These are phyloP conservation scores for Mortierella alpina DNA, from an alignment of 192 early-diverging fungal species.

Conservation along the genomic window DNA sequence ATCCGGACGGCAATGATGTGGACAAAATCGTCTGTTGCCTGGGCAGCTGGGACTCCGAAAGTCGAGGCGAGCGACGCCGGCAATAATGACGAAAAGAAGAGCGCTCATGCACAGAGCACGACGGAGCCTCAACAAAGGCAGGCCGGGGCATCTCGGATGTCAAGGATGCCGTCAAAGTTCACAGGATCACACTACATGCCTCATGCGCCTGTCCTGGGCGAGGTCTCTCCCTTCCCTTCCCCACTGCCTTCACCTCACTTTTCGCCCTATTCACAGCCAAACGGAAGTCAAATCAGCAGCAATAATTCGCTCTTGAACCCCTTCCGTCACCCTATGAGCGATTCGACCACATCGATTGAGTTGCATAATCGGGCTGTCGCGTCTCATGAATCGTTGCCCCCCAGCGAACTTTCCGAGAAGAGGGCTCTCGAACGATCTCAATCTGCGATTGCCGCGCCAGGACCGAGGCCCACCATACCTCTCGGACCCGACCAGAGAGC, in stretches of 20 bases:
- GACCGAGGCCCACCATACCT: neutral
- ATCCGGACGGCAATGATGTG: constrained; percentile 17
- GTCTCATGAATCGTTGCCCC: constrained; percentile 6
- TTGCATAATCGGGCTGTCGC: neutral
- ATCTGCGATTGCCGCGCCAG: too few species aligned
- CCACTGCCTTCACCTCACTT: constrained; percentile 20
- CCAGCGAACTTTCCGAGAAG: neutral
- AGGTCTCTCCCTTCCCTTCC: constrained; percentile 9
- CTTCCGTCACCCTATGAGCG: constrained; percentile 11
- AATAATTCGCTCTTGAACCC: constrained; percentile 34
- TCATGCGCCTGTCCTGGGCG: neutral
- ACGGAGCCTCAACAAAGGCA: neutral
- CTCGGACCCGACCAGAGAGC: constrained; percentile 1
- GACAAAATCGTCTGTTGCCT: constrained; percentile 14
- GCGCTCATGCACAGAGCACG: too few species aligned
- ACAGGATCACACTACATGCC: constrained; percentile 43
- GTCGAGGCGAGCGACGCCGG: neutral
- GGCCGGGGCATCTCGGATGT: neutral
- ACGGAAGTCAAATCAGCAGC: constrained; percentile 35
- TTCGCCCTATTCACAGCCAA: constrained; percentile 34
- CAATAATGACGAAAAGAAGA: constrained; percentile 9
- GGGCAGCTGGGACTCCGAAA: constrained; percentile 16
- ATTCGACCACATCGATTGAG: constrained; percentile 9
- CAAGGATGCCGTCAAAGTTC: constrained; percentile 28
- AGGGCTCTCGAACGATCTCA: too few species aligned